Evolutionary conservation across 108 stramenopile genomes (phyloP), one percentile per base, ranked within the genome.

Genomic region (Epithemia pelagica): DNA sequence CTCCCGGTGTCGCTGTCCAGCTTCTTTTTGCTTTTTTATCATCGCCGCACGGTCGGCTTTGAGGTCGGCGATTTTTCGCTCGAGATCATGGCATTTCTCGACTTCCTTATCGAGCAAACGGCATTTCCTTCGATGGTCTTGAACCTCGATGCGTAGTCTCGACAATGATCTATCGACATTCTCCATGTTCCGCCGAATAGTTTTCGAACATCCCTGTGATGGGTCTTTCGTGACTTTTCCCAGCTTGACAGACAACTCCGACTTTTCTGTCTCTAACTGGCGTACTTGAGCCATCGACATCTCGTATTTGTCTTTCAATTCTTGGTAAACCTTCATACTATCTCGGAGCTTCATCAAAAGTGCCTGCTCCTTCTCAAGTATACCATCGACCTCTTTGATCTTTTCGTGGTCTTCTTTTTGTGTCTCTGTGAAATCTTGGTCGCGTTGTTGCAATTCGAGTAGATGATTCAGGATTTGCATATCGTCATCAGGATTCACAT

Each of bases 401-500:
- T 82, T 61, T n/a, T 81, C 81, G 61, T 89, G 78, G 58, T 82
- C 88, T 59, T 80, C 56, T 26, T 76, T 70, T 52, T 78, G 72
- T 22, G 70, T 62, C 25, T 77, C 80, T 28, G 71, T 70, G 67
- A 77, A 94, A 46, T 88, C 82, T 24, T 88, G 79, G 54, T 91
- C 89, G 0, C 81, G 80, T 52, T 89, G 86, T 64, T 94, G 92
- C 0, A 88, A 75, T 59, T 91, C 89, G 0, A 94, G 76, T 10
- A 94, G 74, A 54, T 89, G 78, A 52, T 94, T 86, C 23, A 94
- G 72, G 27, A 94, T 89, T 28, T 86, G 80, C 71, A 94, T 86
- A 33, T 94, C 92, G 64, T 87, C 88, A 62, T 91, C 93, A 5
- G 93, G 90, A 64, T 90, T 82, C 52, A 88, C 79, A 30, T 70